Evolutionary conservation across 169 alveolate species (phyloP).

Genomic region (Cryptosporidium parvum): DNA sequence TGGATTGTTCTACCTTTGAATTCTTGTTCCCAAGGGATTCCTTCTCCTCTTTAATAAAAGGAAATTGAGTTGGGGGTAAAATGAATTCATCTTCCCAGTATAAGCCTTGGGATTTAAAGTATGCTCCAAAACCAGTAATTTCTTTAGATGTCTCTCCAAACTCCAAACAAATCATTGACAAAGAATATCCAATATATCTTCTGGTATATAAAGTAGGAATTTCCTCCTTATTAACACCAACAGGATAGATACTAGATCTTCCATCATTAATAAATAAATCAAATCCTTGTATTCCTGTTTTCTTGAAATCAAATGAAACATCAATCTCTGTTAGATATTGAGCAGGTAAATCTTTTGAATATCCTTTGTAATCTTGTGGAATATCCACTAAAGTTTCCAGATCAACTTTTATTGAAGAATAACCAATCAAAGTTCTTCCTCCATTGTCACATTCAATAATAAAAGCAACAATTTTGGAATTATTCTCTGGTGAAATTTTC

Average conservation of each 20-base stretch:
- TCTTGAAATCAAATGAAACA: slow-evolving; percentile 50
- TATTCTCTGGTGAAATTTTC: neutral
- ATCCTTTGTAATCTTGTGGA: neutral
- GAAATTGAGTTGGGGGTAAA: slow-evolving; percentile 46
- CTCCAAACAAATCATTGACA: slow-evolving; percentile 57
- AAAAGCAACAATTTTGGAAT: slow-evolving; percentile 57
- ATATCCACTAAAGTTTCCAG: neutral
- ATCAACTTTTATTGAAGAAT: slow-evolving; percentile 32
- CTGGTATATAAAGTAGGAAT: slow-evolving; percentile 44
- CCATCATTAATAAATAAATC: slow-evolving; percentile 49
- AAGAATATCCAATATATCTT: slow-evolving; percentile 29
- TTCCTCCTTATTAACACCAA: slow-evolving; percentile 32
- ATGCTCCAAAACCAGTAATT: slow-evolving; percentile 68
- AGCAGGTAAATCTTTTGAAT: slow-evolving; percentile 23
- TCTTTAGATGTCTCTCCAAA: slow-evolving; percentile 44
- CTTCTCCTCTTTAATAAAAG: slow-evolving; percentile 9
- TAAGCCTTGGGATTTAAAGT: slow-evolving; percentile 61
- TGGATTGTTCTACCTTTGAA: neutral
- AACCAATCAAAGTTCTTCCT: slow-evolving; percentile 47
- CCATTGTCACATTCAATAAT: slow-evolving; percentile 31
- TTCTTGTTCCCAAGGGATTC: neutral
- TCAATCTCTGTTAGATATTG: slow-evolving; percentile 28
- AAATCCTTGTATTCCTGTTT: slow-evolving; percentile 39
- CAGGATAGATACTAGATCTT: slow-evolving; percentile 39
- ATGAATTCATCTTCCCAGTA: slow-evolving; percentile 46